phyloP scores from a whole-genome alignment of 192 early-diverging fungal genomes.

The Coemansia sp. region DNA sequence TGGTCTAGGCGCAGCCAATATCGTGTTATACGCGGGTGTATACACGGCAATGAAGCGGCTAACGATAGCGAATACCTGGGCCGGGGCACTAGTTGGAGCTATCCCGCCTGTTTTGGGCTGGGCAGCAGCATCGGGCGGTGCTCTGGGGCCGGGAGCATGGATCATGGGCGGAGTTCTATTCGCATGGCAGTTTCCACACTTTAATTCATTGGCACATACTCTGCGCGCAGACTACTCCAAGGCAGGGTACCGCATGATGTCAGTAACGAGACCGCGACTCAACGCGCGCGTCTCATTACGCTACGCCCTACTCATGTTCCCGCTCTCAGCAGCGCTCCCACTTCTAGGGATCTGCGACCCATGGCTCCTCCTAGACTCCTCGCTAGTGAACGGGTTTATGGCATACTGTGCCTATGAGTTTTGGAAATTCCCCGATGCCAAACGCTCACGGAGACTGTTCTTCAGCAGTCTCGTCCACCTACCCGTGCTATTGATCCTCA shows the following conservation, averaged over 20 bases:
- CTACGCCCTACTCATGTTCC: slow-evolving; percentile 78
- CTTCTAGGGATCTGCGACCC: slow-evolving; percentile 74
- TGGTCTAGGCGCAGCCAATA: slow-evolving; percentile 76
- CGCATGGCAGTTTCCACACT: slow-evolving; percentile 99
- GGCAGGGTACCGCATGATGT: slow-evolving; percentile 97
- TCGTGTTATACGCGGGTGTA: slow-evolving; percentile 83
- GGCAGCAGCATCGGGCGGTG: slow-evolving; percentile 77
- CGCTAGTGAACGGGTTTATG: slow-evolving; percentile 77
- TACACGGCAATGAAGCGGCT: slow-evolving; percentile 96
- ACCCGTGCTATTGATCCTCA: slow-evolving; percentile 79
- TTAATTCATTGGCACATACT: slow-evolving; percentile 92
- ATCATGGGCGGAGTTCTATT: slow-evolving; percentile 81
- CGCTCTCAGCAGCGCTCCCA: slow-evolving; percentile 58
- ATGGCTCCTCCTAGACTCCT: slow-evolving; percentile 78
- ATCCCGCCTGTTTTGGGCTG: slow-evolving; percentile 99
- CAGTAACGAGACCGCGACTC: slow-evolving; percentile 80
- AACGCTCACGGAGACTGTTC: slow-evolving; percentile 84
- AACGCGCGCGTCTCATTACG: slow-evolving; percentile 87
- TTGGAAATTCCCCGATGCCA: slow-evolving; percentile 77
- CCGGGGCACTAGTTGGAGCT: slow-evolving; percentile 90
- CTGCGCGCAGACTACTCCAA: slow-evolving; percentile 93
- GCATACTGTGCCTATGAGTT: slow-evolving; percentile 70
- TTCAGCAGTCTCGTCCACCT: slow-evolving; percentile 90
- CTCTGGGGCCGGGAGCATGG: slow-evolving; percentile 74
- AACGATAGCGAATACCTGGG: slow-evolving; percentile 95